These are phyloP conservation scores for Chytriomyces sp. DNA, from an alignment of 192 early-diverging fungal species.

Conservation along the genomic window DNA sequence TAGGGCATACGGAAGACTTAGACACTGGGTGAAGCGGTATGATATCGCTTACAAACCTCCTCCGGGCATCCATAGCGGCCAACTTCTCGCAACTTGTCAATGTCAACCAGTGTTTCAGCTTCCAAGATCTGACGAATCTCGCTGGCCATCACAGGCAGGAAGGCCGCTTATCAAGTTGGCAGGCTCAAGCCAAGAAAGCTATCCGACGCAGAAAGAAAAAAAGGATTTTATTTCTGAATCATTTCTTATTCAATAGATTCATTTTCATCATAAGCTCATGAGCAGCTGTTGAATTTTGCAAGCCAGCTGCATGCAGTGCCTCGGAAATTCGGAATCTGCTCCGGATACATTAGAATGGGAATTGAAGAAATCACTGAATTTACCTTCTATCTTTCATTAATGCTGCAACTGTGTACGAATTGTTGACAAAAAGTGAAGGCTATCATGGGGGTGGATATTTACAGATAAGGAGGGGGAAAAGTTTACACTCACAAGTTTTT, in stretches of 20 bases:
- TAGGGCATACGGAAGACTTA: neutral
- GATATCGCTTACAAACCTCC: slow-evolving; percentile 49
- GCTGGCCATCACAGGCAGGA: neutral
- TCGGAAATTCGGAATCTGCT: slow-evolving; percentile 18
- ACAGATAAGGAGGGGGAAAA: no score
- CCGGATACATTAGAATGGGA: neutral
- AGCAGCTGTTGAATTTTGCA: neutral
- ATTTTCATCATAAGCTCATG: slow-evolving; percentile 12
- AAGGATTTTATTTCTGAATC: neutral
- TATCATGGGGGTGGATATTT: neutral
- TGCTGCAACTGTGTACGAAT: slow-evolving; percentile 5
- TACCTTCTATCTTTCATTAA: slow-evolving; percentile 28
- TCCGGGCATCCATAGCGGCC: slow-evolving; percentile 81
- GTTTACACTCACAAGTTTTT: slow-evolving; percentile 20
- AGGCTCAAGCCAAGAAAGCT: neutral
- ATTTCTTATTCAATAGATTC: neutral
- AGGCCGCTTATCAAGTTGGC: neutral
- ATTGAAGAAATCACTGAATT: neutral
- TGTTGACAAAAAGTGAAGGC: slow-evolving; percentile 14
- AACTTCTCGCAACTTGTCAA: slow-evolving; percentile 74
- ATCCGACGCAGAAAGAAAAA: neutral
- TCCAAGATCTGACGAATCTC: slow-evolving; percentile 50
- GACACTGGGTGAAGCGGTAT: neutral
- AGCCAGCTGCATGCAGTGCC: slow-evolving; percentile 10
- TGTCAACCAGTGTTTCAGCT: slow-evolving; percentile 80